These are phyloP conservation scores for Cymbopogon citratus DNA, from an alignment of 176 grass and related monocot species.

Conservation along the genomic window DNA sequence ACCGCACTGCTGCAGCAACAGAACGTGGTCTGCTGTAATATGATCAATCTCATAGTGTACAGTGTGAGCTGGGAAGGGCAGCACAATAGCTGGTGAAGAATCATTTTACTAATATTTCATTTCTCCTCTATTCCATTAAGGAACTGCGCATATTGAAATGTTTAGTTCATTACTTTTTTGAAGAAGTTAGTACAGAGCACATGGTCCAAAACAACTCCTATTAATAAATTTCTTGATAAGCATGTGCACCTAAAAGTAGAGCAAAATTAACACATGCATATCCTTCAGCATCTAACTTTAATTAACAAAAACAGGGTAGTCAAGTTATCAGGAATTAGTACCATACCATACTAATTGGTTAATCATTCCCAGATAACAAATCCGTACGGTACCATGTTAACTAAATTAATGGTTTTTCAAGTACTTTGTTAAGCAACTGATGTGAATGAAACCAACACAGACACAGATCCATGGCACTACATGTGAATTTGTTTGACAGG, in stretches of 20 bases:
- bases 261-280: constrained; percentile 23
- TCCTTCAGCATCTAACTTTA: not conserved
- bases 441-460: not conserved
- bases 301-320: constrained; percentile 14
- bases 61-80: not conserved
- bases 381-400: not conserved
- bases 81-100: not conserved
- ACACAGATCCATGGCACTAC: not conserved
- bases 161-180: not conserved
- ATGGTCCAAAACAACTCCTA: constrained; percentile 11
- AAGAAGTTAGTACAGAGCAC: not conserved
- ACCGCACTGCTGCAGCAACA: not conserved
- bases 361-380: constrained; percentile 13
- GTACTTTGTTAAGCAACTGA: constrained; percentile 5
- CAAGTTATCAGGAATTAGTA: not conserved
- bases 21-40: not conserved
- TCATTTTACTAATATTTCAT: not conserved
- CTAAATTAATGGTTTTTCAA: not conserved
- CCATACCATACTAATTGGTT: constrained; percentile 5
- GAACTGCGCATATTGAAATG: not conserved
- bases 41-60: not conserved
- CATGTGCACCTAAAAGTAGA: constrained; percentile 27
- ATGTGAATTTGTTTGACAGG: not conserved
- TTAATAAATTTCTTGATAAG: not conserved
- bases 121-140: not conserved